Evolutionary conservation across 306 rosid genomes (phyloP), one percentile per base, ranked within the genome.

Genomic region (Glycine soja): DNA sequence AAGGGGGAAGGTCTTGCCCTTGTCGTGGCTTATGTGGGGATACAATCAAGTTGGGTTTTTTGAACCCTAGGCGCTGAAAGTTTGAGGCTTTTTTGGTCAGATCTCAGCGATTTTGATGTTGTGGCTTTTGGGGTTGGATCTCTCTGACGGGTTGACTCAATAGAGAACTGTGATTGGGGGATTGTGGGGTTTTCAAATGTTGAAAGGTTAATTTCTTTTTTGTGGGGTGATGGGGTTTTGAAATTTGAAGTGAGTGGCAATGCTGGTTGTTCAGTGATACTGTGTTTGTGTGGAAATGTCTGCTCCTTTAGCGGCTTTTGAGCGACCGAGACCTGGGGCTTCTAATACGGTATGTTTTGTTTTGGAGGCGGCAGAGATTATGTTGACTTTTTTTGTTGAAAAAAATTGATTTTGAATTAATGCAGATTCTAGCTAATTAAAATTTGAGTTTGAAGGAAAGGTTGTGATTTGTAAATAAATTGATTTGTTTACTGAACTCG

Each of bases 271-370:
- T 70, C 69, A 40, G 76, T 77, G 82, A 42, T 77, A 74, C 36
- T 86, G 79, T 45, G 63, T 70, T 10, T 77, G 75, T 34, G 70
- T 82, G 86, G 78, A 88, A 90, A 95, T 95, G 99, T 89, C 99
- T 74, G 93, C 99, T 84, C 80, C 99, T 53, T 85, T 89, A 71
- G 93, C 96, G 54, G 88, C 98, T 82, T 90, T 92, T 74, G 99
- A 96, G 85, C 94, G 97, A 63, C 98, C 93, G 36, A 78, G 98
- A 54, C 92, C 89, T 6, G 97, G 83, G 42, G 86, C 88, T 78
- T 89, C 92, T 3, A 96, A 92, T 54, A 88, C 98, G 91, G 99
- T 96, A 86, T 77, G 80, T 50, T 77, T 83, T 83, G 61, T 34
- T 81, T 9, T 82, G 30, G 76, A 78, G 86, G 83, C 0, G 83